These are phyloP conservation scores for Xylariaceae sp. DNA, from an alignment of 2,329 filamentous ascomycete species.

Conservation along the genomic window DNA sequence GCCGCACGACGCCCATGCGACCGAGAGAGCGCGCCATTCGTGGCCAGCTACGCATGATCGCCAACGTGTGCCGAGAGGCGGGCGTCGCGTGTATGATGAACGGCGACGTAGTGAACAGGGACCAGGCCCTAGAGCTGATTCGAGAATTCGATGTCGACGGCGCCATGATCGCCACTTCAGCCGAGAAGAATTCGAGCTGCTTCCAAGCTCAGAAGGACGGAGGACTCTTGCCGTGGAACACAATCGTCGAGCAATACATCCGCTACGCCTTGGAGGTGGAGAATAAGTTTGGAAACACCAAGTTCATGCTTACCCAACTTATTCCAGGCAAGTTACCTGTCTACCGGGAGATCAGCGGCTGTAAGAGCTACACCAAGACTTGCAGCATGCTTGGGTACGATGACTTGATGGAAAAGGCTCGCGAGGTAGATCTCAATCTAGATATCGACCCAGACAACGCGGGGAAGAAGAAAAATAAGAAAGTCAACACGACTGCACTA, in stretches of 20 bases:
- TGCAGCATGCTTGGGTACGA: conserved; percentile 71
- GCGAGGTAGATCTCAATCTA: conserved; percentile 68
- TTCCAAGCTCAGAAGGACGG: conserved; percentile 74
- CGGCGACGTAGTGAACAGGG: conserved; percentile 81
- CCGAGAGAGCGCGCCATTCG: conserved; percentile 87
- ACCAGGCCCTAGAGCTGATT: conserved; percentile 74
- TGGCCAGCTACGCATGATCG: conserved; percentile 84
- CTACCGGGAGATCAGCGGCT: conserved; percentile 66
- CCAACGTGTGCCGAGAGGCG: conserved; percentile 76
- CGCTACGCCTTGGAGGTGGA: conserved; percentile 75
- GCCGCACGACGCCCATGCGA: conserved; percentile 94
- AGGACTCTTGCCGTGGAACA: conserved; percentile 74
- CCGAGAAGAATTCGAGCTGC: conserved; percentile 89
- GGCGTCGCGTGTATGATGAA: conserved; percentile 97
- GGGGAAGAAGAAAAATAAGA: conserved; percentile 46
- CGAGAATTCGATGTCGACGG: conserved; percentile 86
- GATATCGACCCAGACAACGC: conserved; percentile 62
- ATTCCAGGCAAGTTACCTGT: conserved; percentile 78
- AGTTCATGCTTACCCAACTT: conserved; percentile 85
- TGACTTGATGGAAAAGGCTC: conserved; percentile 68
- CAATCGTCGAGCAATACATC: conserved; percentile 80
- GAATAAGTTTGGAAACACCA: conserved; percentile 92
- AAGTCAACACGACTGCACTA: conserved; percentile 49
- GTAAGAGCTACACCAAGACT: conserved; percentile 74
- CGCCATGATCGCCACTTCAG: conserved; percentile 95